phyloP scores from a whole-genome alignment of 305 asterid genomes.

The Fraxinus greggii region DNA sequence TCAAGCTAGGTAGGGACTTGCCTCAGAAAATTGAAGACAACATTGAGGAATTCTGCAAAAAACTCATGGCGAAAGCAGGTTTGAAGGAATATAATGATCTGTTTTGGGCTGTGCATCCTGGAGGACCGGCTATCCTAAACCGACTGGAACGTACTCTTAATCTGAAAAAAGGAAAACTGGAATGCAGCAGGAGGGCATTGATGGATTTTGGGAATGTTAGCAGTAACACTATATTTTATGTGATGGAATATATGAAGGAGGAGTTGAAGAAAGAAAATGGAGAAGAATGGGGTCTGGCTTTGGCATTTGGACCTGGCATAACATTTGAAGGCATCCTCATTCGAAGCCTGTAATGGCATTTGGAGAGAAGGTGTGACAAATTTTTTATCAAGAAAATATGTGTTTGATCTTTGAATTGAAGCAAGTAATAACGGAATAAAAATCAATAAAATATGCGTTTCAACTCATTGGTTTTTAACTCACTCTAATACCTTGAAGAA shows the following conservation, averaged over 20 bases:
- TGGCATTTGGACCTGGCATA: conserved; percentile 92
- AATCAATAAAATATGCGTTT: not conserved
- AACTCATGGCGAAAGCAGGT: conserved; percentile 46
- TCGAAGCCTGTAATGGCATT: conserved; percentile 49
- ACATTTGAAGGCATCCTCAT: conserved; percentile 93
- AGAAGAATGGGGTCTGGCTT: conserved; percentile 86
- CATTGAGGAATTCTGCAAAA: conserved; percentile 69
- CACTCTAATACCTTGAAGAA: not conserved
- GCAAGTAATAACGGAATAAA: not conserved
- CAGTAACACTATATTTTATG: conserved; percentile 82
- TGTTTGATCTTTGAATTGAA: not conserved
- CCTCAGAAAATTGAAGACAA: conserved; percentile 82
- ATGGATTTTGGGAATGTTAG: conserved; percentile 90
- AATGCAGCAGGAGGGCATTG: conserved; percentile 80
- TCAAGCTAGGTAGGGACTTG: conserved; percentile 72
- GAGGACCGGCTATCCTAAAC: conserved; percentile 90
- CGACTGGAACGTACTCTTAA: conserved; percentile 55
- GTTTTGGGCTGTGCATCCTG: conserved; percentile 98
- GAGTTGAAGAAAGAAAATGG: conserved; percentile 40
- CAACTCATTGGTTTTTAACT: not conserved
- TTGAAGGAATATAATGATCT: conserved; percentile 45
- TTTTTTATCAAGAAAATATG: not conserved
- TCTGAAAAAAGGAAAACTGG: conserved; percentile 48
- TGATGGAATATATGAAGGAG: conserved; percentile 80
- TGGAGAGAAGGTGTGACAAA: not conserved